Conservation (phyloP, 352 stramenopile genomes). For the Globisporangium yorkense region DNA sequence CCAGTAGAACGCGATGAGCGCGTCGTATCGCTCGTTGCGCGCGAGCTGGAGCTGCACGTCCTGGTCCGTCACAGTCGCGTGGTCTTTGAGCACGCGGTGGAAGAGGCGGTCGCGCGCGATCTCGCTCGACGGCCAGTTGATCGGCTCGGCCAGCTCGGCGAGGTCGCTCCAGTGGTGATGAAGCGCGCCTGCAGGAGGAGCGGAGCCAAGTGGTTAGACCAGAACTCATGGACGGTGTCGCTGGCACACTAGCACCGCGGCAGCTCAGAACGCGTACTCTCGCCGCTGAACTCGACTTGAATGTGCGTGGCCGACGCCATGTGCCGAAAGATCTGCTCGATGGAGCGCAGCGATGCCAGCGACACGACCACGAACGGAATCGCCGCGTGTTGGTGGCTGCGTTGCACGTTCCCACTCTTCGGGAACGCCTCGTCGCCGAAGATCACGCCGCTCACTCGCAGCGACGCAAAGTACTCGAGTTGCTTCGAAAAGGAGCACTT, state of each 20-base stretch:
- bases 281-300: slow-evolving; percentile 53
- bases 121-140: slow-evolving; percentile 46
- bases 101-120: slow-evolving; percentile 45
- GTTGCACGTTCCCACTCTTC: slow-evolving; percentile 7
- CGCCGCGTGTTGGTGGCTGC: slow-evolving; percentile 16
- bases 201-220: not conserved
- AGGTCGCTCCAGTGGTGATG: slow-evolving; percentile 64
- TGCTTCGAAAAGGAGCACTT: slow-evolving; percentile 36
- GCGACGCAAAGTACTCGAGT: slow-evolving; percentile 32
- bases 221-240: not conserved
- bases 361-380: slow-evolving; percentile 50
- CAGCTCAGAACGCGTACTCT: slow-evolving; percentile 31
- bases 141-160: slow-evolving; percentile 28
- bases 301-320: slow-evolving; percentile 27
- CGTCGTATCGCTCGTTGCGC: slow-evolving; percentile 44
- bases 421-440: slow-evolving; percentile 34
- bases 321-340: slow-evolving; percentile 1
- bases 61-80: slow-evolving; percentile 32
- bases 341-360: not conserved
- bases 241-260: not conserved
- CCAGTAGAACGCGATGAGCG: slow-evolving; percentile 35
- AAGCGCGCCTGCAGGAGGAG: slow-evolving; percentile 33
- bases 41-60: slow-evolving; percentile 35
- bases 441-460: slow-evolving; percentile 34
- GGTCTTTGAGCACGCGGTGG: slow-evolving; percentile 72